Base-by-base conservation (phyloP, 768 basidiomycete species). In the Floccularia luteovirens region DNA sequence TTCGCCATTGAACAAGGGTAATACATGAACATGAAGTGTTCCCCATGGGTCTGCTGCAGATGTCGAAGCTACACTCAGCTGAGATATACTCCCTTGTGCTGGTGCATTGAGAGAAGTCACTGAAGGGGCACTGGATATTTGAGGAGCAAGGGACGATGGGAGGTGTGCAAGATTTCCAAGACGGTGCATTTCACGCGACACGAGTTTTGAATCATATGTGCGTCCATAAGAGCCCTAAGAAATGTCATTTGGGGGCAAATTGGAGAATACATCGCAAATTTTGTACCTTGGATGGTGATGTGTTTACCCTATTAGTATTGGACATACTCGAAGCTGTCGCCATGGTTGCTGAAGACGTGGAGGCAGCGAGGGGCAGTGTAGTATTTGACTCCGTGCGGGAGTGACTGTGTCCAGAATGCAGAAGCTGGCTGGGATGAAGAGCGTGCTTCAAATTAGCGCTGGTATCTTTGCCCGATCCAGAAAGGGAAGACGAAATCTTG, bases 1-100 rank as follows among this genome's bases (percentile, higher is more conserved):
- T 53, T 92, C 88, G 24, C 90, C 87, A 38, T 93, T 93, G 67
- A 97, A 97, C 3, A 94, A 60, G 1, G 92, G 92, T 2, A 97
- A 64, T 24, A 96, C 83, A 55, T 90, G 80, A 23, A 93, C 79
- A 58, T 92, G 88, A 16, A 97, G 62, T 17, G 78, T 66, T 36
- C 78, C 76, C 90, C 90, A 94, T 8, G 91, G 86, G 49, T 89
- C 87, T 7, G 70, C 62, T 2, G 70, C 64, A 1, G 68, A 58
- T 8, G 63, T 60, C 1, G 67, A 67, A 1, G 72, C 58, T n/a
- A 66, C 49, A 33, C 41, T 62, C 50, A 55, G 47, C 46, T 64
- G 62, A 4, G 66, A 56, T 35, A 60, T 59, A 39, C 56, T 60
- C 4, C 64, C 59, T 5, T 74, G 63, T 0, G 63, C 53, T 21